Percentiles rank a stretch among this genome's conserved stretches.
These are phyloP conservation scores for Colletotrichum gloeosporioides DNA, from an alignment of 2,329 filamentous ascomycete genomes.

Conservation along the genomic window DNA sequence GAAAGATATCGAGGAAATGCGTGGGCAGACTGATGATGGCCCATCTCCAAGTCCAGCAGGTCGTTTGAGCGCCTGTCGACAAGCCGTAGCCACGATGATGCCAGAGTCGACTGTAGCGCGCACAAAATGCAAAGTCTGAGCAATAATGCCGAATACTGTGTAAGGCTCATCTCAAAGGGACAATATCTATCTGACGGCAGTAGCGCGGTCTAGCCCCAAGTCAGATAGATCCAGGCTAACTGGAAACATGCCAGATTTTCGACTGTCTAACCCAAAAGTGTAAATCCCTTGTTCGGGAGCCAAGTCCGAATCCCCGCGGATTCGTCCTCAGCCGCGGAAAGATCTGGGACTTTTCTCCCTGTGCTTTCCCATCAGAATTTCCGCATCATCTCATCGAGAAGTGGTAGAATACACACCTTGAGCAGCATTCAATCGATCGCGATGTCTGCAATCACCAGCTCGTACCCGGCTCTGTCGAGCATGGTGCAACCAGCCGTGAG, in stretches of 20 bases:
- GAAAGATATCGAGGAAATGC: neutral
- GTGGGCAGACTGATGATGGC: neutral
- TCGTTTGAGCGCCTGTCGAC: neutral
- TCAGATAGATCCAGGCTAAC: neutral
- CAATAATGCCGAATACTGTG: neutral
- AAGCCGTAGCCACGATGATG: neutral
- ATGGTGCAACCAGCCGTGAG: neutral
- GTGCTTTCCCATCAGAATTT: neutral
- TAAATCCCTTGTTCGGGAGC: neutral
- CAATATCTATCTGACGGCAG: neutral
- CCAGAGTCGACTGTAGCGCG: neutral
- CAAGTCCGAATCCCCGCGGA: neutral
- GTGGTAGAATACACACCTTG: neutral
- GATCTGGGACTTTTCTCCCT: neutral
- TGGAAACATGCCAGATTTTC: neutral
- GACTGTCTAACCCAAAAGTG: neutral
- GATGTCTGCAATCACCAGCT: neutral
- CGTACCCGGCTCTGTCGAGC: neutral
- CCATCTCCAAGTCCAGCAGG: neutral
- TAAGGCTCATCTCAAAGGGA: neutral
- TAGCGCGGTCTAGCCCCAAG: neutral
- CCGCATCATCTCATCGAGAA: neutral
- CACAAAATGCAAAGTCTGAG: neutral
- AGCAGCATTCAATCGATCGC: neutral
- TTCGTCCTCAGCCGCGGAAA: neutral